Percentiles rank a stretch among this genome's conserved stretches.
These are phyloP conservation scores for Globisporangium cederbergense DNA, from an alignment of 352 stramenopile genomes.

Conservation along the genomic window DNA sequence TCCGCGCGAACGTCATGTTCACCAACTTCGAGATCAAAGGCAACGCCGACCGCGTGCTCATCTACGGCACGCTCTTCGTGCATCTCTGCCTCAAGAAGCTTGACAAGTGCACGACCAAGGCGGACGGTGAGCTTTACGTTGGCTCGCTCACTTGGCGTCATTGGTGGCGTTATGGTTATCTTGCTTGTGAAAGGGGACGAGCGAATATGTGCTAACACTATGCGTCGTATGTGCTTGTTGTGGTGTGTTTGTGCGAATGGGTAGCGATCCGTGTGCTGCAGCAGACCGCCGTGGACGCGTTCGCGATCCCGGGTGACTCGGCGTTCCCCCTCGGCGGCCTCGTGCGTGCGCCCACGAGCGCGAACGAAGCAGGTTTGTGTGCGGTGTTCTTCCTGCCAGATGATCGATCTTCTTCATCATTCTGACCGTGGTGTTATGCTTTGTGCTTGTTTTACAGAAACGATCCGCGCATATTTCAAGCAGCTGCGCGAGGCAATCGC, in stretches of 20 bases:
- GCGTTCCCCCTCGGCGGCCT: constrained; percentile 81
- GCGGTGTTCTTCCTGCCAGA: not conserved
- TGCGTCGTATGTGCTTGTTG: not conserved
- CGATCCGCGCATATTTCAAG: constrained; percentile 87
- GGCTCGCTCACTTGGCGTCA: not conserved
- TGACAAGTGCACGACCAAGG: constrained; percentile 76
- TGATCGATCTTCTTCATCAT: not conserved
- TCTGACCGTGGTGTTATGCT: not conserved
- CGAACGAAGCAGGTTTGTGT: constrained; percentile 67
- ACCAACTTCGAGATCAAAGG: constrained; percentile 93
- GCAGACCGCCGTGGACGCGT: constrained; percentile 78
- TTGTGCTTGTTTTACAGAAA: constrained; percentile 41
- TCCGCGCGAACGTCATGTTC: constrained; percentile 93
- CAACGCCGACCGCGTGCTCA: constrained; percentile 88
- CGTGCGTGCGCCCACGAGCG: constrained; percentile 63
- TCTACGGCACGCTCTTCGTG: constrained; percentile 93
- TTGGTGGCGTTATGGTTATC: not conserved
- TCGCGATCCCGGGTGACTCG: constrained; percentile 85
- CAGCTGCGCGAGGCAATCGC: constrained; percentile 86
- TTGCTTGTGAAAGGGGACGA: not conserved
- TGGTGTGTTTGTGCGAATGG: not conserved
- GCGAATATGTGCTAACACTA: not conserved
- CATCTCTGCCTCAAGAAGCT: constrained; percentile 90
- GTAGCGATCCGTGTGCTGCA: constrained; percentile 73
- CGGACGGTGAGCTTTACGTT: constrained; percentile 38